Percentiles rank a stretch among this genome's conserved stretches.
Conservation (phyloP, 208 protist species). For the Porcisia deanei region DNA sequence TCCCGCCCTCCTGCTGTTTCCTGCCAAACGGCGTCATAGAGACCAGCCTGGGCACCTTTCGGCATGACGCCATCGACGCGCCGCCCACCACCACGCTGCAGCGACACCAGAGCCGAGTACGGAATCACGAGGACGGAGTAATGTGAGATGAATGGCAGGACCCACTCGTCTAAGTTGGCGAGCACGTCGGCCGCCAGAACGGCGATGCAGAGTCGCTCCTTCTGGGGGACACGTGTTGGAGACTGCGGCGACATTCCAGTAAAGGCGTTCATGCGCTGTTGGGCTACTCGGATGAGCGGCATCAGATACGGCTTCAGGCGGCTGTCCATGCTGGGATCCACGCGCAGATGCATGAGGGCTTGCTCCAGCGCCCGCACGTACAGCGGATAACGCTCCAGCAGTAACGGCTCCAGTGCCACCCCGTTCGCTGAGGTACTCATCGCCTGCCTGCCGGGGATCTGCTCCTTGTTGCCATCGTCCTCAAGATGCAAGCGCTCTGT, state of each 20-base stretch:
- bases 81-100: constrained; percentile 54
- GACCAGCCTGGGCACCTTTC: constrained; percentile 33
- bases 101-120: constrained; percentile 56
- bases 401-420: constrained; percentile 43
- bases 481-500: not conserved
- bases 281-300: constrained; percentile 71
- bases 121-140: constrained; percentile 85
- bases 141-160: constrained; percentile 74
- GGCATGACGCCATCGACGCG: constrained; percentile 43
- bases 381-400: constrained; percentile 57
- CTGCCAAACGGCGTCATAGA: constrained; percentile 44
- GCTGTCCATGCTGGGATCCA: constrained; percentile 56
- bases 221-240: constrained; percentile 55
- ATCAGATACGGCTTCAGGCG: constrained; percentile 58
- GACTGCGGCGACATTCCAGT: constrained; percentile 67
- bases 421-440: constrained; percentile 23
- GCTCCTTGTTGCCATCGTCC: not conserved
- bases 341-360: constrained; percentile 62
- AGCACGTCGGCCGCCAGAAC: constrained; percentile 83
- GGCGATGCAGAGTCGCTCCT: constrained; percentile 43
- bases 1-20: constrained; percentile 37
- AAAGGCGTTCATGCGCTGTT: constrained; percentile 78
- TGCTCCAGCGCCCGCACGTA: constrained; percentile 66
- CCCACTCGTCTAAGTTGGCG: constrained; percentile 69
- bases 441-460: not conserved